Evolutionary conservation across 805 yeast species (phyloP), one percentile per base, ranked within the genome.

Genomic region (Kregervanrija fluxuum): DNA sequence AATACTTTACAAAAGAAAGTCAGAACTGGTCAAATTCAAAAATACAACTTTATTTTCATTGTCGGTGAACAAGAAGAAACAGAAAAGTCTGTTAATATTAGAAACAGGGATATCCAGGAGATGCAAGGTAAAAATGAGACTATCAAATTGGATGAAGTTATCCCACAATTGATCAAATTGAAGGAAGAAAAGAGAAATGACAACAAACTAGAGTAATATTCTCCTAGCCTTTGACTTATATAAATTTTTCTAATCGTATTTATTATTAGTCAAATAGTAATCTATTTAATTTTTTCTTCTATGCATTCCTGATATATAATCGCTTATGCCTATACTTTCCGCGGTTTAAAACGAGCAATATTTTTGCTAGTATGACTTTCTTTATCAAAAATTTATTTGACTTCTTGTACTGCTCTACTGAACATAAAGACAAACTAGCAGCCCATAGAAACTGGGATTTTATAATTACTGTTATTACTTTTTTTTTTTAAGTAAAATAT

Each of bases 1-100:
- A 91, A 93, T 77, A 93, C 99, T 45, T 76, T 93, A 67, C 96
- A 86, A 67, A 93, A 93, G 91, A 93, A 93, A 82, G 89, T 93
- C 49, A 88, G 99, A 78, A 85, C 79, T 56, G 99, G 97, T 60
- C 98, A 93, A 76, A 62, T 91, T 62, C 81, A 83, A 71, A 89
- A 85, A 68, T 93, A 89, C 73, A 93, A 93, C 76, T 93, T 89
- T 70, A 85, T 91, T 61, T 89, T 91, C 68, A 85, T 89, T 65
- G 99, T 93, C 53, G 99, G 99, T 68, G 96, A 86, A 64, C 89
- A 87, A 61, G 99, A 93, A 72, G 77, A 84, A 73, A 70, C 70
- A 51, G 77, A 80, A 55, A 67, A 76, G 51, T 74, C 90, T 54
- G 99, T 93, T 55, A 93, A 93, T 65, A 85, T 93, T 55, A 88